Evolutionary conservation across 2,329 filamentous ascomycete species (phyloP).

Genomic region (Diaporthe citri): DNA sequence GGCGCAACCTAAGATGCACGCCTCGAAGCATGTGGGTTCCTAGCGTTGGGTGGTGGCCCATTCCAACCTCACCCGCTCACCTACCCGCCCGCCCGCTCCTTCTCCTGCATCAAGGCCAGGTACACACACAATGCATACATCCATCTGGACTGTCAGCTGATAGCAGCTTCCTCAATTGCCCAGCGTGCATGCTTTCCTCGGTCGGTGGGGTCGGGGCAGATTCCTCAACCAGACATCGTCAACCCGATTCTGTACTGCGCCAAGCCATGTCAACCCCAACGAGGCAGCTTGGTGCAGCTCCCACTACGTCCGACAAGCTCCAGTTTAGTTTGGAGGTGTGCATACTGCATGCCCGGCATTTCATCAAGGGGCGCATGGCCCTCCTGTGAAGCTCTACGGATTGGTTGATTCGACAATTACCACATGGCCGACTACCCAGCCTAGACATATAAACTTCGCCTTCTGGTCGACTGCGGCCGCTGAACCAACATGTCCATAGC

Average conservation of each 20-base stretch:
- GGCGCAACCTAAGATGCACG: neutral
- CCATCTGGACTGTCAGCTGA: neutral
- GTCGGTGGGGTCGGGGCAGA: too few relatives aligned
- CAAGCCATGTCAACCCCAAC: neutral
- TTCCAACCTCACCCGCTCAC: constrained; percentile 10
- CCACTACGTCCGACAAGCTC: neutral
- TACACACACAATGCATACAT: neutral
- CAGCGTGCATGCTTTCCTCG: neutral
- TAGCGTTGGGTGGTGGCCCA: neutral
- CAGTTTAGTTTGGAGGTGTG: neutral
- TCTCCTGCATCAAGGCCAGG: neutral
- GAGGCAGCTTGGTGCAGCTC: neutral
- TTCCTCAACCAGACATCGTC: neutral
- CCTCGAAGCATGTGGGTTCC: neutral
- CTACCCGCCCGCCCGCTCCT: neutral
- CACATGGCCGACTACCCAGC: neutral
- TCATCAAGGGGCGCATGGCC: neutral
- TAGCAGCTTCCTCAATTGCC: neutral
- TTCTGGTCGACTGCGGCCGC: neutral
- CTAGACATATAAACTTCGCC: neutral
- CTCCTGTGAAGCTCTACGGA: neutral
- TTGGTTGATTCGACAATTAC: neutral
- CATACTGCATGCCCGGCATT: neutral
- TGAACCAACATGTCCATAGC: neutral
- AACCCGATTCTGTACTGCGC: neutral